Percentiles rank a stretch among this genome's conserved stretches.
These are phyloP conservation scores for Phytophthora lateralis DNA, from an alignment of 352 stramenopile genomes.

Conservation along the genomic window DNA sequence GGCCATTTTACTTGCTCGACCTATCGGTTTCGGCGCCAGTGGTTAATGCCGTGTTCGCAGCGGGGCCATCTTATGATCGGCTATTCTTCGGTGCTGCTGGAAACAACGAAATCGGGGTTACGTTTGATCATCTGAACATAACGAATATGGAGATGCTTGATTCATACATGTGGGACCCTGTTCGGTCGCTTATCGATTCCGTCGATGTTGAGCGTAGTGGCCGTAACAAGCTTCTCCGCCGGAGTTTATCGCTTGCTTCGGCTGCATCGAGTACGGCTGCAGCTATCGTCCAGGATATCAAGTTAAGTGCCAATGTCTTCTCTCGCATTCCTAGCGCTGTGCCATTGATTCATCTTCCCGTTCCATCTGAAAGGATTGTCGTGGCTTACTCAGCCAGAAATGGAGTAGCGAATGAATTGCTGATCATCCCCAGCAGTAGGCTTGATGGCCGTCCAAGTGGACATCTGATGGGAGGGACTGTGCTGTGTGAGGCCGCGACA, in stretches of 20 bases:
- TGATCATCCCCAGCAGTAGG: slow-evolving; percentile 51
- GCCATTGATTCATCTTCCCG: slow-evolving; percentile 52
- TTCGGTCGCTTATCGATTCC: slow-evolving; percentile 69
- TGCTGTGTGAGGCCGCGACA: slow-evolving; percentile 26
- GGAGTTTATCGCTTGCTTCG: slow-evolving; percentile 61
- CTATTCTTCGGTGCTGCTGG: slow-evolving; percentile 59
- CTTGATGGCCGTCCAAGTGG: slow-evolving; percentile 60
- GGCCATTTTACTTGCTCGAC: slow-evolving; percentile 74
- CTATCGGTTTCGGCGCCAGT: slow-evolving; percentile 50
- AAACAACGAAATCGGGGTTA: slow-evolving; percentile 53
- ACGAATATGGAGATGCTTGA: slow-evolving; percentile 60
- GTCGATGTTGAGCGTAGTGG: slow-evolving; percentile 62
- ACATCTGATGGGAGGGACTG: slow-evolving; percentile 60
- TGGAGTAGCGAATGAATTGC: slow-evolving; percentile 38
- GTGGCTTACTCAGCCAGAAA: slow-evolving; percentile 56
- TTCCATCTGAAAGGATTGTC: slow-evolving; percentile 57
- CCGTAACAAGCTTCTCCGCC: slow-evolving; percentile 51
- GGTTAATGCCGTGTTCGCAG: slow-evolving; percentile 60
- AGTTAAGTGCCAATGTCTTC: slow-evolving; percentile 56
- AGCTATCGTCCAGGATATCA: slow-evolving; percentile 76
- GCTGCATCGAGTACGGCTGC: slow-evolving; percentile 66
- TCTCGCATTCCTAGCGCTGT: slow-evolving; percentile 56
- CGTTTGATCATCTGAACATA: slow-evolving; percentile 53
- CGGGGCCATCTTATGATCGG: slow-evolving; percentile 60
- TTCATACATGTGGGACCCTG: slow-evolving; percentile 69